These are phyloP conservation scores for Globisporangium solare DNA, from an alignment of 352 stramenopile species.

Conservation along the genomic window DNA sequence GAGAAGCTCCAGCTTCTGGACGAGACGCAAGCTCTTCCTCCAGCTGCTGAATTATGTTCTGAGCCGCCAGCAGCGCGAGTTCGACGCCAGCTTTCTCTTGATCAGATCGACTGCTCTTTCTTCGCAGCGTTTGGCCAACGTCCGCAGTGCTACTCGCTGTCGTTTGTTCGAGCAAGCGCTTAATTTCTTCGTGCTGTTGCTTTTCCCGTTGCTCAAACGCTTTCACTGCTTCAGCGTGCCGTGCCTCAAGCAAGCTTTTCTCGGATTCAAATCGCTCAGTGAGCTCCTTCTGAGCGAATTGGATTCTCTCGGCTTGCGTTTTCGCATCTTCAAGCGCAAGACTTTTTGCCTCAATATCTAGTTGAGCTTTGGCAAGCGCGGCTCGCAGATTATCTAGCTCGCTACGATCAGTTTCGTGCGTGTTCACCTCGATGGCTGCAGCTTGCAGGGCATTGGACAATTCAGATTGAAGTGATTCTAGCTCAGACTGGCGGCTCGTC, in stretches of 20 bases:
- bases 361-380: background rate
- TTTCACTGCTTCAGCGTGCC: constrained; percentile 5
- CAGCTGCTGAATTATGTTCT: constrained; percentile 39
- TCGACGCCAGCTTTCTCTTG: constrained; percentile 26
- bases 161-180: constrained; percentile 16
- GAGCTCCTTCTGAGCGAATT: constrained; percentile 1
- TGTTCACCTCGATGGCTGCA: no score
- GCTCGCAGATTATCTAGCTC: constrained; percentile 1
- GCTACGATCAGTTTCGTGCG: no score
- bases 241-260: constrained; percentile 24
- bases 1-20: background rate
- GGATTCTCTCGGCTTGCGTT: constrained; percentile 2
- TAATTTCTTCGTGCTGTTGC: constrained; percentile 20
- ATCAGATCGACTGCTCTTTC: constrained; percentile 19
- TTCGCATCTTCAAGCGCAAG: constrained; percentile 6
- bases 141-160: constrained; percentile 11
- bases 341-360: constrained; percentile 6
- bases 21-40: constrained; percentile 24
- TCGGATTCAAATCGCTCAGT: constrained; percentile 8
- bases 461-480: background rate
- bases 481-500: constrained; percentile 1
- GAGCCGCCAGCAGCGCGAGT: constrained; percentile 23
- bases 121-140: constrained; percentile 9
- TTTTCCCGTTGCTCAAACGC: constrained; percentile 15
- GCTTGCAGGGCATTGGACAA: background rate